A percentile compares a stretch with the other conserved stretches of the same genome.
Evolutionary conservation across 805 yeast species (phyloP).

Genomic region (Kuraishia ogatae): DNA sequence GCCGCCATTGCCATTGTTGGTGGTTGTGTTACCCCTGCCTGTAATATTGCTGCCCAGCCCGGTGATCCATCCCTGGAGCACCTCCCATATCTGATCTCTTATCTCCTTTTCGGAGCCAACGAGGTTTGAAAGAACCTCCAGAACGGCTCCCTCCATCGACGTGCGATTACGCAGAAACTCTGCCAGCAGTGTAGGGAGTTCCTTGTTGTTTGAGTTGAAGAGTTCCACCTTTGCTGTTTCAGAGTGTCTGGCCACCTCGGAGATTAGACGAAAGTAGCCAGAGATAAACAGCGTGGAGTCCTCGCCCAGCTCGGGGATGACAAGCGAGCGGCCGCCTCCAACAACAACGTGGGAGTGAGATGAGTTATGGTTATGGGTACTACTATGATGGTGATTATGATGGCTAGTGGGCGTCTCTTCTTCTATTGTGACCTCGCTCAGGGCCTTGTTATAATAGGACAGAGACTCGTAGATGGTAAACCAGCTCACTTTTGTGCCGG

Average conservation of each 20-base stretch:
- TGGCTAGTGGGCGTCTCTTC: not conserved
- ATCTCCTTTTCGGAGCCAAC: conserved; percentile 34
- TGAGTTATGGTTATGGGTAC: not conserved
- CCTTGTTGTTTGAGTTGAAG: conserved; percentile 22
- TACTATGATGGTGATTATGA: not conserved
- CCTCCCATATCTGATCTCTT: conserved; percentile 53
- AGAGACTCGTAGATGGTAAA: conserved; percentile 25
- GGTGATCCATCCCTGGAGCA: conserved; percentile 52
- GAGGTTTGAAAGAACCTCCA: conserved; percentile 50
- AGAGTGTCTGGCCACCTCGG: conserved; percentile 39
- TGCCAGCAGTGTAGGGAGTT: conserved; percentile 16
- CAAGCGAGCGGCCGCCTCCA: not conserved
- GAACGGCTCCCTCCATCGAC: conserved; percentile 35
- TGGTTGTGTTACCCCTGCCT: conserved; percentile 1
- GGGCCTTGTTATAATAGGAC: conserved; percentile 20
- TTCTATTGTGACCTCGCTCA: conserved; percentile 10
- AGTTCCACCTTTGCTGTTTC: conserved; percentile 21
- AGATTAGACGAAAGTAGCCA: conserved; percentile 62
- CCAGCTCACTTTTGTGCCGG: conserved; percentile 23
- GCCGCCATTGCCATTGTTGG: not conserved
- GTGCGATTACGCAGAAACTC: conserved; percentile 19
- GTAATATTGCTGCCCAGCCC: not conserved
- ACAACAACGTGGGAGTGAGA: conserved; percentile 1
- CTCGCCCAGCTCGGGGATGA: conserved; percentile 55
- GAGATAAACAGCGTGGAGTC: conserved; percentile 71